Base-by-base conservation (phyloP, 352 stramenopile species). In the Phytophthora pluvialis region DNA sequence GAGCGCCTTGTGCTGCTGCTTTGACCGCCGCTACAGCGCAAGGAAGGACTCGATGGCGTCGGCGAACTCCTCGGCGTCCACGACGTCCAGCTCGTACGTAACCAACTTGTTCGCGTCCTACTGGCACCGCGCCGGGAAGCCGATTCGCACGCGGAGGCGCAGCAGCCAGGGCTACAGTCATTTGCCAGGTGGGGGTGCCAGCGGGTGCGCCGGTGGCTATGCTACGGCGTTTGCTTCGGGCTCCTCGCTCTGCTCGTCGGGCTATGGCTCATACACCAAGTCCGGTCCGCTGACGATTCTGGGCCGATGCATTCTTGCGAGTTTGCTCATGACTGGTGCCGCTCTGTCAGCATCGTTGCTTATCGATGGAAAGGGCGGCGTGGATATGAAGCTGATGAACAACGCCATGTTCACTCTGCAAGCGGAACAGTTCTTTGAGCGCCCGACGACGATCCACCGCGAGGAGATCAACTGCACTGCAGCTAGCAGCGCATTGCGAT, bases 311-410 rank as follows among this genome's bases (percentile, higher is more conserved):
- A 67, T 83, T 64, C 42, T 72, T 28, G 50, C 66, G 1, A 81
- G 56, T 53, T 39, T 79, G 25, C 11, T 75, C 18, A 50, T 68
- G 44, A 77, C 69, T 16, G 45, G 62, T 5, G 45, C 56, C 29
- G 81, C 81, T n/a, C 56, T 90, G 12, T 68, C 62, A n/a, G 59
- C 65, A 12, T 87, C 83, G 12, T 39, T 90, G 25, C 55, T 87
- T 2, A 70, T 88, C 6, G 69, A 89, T 29, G 49, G 58, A 4
- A 67, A 78, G 11, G 49, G 72, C 29, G 65, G 80, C 13, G 77
- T 90, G 29, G 82, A 91, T 57, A 86, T 91, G 76, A 80, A 88
- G 55, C 67, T 91, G 12, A 88, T 91, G 82, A 74, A 82, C 39
- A 91, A 91, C 46, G 73, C 82, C 9, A 80, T 89, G 77, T 89